phyloP scores from a whole-genome alignment of 2,329 filamentous ascomycete species.

The Penicillium crustosum region DNA sequence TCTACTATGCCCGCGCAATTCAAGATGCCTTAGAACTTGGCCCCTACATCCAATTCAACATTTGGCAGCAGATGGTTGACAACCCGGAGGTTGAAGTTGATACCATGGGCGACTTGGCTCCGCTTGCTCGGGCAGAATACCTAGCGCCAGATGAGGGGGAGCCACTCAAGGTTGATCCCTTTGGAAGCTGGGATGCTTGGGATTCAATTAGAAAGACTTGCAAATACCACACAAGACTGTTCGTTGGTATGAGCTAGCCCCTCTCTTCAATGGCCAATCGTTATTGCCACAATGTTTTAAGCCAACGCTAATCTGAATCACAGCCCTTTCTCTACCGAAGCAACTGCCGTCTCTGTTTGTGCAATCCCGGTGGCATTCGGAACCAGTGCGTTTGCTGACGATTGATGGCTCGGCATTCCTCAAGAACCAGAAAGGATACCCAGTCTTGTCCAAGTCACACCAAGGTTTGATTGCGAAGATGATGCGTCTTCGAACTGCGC shows the following conservation, averaged over 20 bases:
- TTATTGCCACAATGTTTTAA: neutral
- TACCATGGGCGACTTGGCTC: conserved; percentile 46
- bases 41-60: conserved; percentile 73
- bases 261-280: neutral
- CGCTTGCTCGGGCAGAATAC: conserved; percentile 45
- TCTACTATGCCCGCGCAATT: conserved; percentile 81
- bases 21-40: conserved; percentile 75
- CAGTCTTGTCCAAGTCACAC: conserved; percentile 58
- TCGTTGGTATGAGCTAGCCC: conserved; percentile 67
- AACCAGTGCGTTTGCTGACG: conserved; percentile 59
- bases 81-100: conserved; percentile 58
- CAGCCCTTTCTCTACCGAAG: conserved; percentile 60
- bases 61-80: conserved; percentile 82
- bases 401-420: conserved; percentile 56
- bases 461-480: conserved; percentile 58
- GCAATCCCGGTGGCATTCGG: conserved; percentile 63
- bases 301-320: conserved; percentile 17
- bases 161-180: conserved; percentile 62
- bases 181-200: conserved; percentile 91
- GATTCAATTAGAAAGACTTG: conserved; percentile 81
- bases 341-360: conserved; percentile 57
- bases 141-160: conserved; percentile 33
- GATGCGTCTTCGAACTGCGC: conserved; percentile 57
- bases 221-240: conserved; percentile 78
- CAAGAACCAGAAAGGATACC: conserved; percentile 59